phyloP scores from a whole-genome alignment of 768 basidiomycete genomes.

The Asterophora lycoperdoides region DNA sequence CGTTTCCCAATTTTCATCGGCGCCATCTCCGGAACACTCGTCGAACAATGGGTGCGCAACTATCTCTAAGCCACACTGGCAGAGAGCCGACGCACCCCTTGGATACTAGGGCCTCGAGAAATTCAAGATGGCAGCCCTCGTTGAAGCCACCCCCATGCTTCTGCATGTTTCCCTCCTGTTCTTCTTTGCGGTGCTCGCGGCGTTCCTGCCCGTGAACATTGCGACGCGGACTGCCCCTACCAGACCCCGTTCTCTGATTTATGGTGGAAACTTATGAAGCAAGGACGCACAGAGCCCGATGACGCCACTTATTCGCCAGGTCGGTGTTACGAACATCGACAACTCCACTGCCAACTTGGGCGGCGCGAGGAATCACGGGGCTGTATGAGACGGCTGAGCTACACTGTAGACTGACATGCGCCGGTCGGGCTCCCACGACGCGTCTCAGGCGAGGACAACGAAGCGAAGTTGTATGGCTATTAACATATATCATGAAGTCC shows the following conservation, averaged over 20 bases:
- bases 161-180: constrained; percentile 46
- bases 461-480: too few species aligned
- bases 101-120: constrained; percentile 34
- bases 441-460: too few species aligned
- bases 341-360: too few species aligned
- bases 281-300: too few species aligned
- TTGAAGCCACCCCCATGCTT: constrained; percentile 40
- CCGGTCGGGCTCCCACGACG: too few species aligned
- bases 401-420: too few species aligned
- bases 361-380: too few species aligned
- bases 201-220: constrained; percentile 38
- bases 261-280: constrained; percentile 27
- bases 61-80: constrained; percentile 36
- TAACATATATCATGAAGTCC: too few species aligned
- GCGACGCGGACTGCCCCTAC: constrained; percentile 33
- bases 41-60: constrained; percentile 46
- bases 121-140: constrained; percentile 35
- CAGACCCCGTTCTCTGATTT: constrained; percentile 31
- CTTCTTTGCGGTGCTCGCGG: constrained; percentile 46
- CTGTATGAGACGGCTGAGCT: too few species aligned
- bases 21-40: constrained; percentile 41
- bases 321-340: too few species aligned
- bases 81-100: constrained; percentile 31
- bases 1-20: constrained; percentile 45
- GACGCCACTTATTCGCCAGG: too few species aligned